Evolutionary conservation across 768 basidiomycete species (phyloP).

Genomic region (Lactarius hatsudake): DNA sequence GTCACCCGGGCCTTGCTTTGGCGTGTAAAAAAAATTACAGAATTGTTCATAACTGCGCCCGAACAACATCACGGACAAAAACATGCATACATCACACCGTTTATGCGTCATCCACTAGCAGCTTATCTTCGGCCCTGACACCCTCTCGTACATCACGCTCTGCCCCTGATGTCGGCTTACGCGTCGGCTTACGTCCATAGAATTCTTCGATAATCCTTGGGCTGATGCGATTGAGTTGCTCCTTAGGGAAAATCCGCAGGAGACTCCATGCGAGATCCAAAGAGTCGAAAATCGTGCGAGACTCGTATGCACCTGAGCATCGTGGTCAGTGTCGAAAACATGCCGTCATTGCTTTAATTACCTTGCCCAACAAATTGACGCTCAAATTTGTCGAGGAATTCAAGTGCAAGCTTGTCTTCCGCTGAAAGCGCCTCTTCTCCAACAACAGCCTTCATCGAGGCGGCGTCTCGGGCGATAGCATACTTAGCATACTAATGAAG

Average conservation of each 20-base stretch:
- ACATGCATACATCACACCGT: constrained; percentile 5
- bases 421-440: constrained; percentile 94
- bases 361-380: constrained; percentile 97
- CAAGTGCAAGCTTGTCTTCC: constrained; percentile 95
- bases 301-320: constrained; percentile 82
- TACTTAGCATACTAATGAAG: constrained; percentile 87
- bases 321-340: constrained; percentile 4
- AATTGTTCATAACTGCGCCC: constrained; percentile 13
- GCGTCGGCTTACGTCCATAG: constrained; percentile 79
- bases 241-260: constrained; percentile 97
- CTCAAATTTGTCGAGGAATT: constrained; percentile 98
- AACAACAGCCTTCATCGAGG: constrained; percentile 98
- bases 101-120: constrained; percentile 57
- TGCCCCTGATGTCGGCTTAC: constrained; percentile 54
- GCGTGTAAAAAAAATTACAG: constrained; percentile 10
- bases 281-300: constrained; percentile 94
- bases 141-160: constrained; percentile 39
- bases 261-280: constrained; percentile 96
- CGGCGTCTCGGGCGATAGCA: constrained; percentile 95
- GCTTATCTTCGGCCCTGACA: constrained; percentile 47
- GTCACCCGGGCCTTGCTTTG: no score
- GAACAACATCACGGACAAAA: constrained; percentile 26
- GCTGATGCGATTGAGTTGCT: constrained; percentile 96
- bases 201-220: constrained; percentile 95
- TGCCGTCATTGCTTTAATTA: constrained; percentile 33